Evolutionary conservation across 2,329 filamentous ascomycete species (phyloP), one percentile per base, ranked within the genome.

Genomic region (Aurifilum marmelostoma): DNA sequence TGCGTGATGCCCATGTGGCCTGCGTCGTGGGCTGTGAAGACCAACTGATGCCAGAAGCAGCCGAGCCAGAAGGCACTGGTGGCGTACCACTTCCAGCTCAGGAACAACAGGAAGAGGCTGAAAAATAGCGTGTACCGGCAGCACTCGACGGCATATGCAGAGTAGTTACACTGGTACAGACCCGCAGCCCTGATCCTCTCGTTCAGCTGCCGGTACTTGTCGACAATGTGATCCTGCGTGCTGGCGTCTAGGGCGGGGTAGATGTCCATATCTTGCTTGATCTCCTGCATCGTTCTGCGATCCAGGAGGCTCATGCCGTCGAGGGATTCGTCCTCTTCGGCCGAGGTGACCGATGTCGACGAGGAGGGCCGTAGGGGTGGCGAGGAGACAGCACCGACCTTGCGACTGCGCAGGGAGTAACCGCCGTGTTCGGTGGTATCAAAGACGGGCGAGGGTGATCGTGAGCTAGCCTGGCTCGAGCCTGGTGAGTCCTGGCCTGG

Each of bases 1-100:
- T 98, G 95, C 2, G 96, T 99, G 75, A 99, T 97, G 73, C 93
- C 96, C 91, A 97, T 97, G 79, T 99, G 96, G 8, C 93, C 94
- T 64, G 95, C 93, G 83, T 99, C 96, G 79, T 99, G 96, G 71
- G 93, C 96, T 1, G 91, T 91, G 77, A 99, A 99, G 65, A 95
- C 92, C 37, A 98, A 86, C 78, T 98, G 96, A 77, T 98, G 96
- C 95, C 96, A 98, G 76, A 97, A 87, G 71, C 88, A 84, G 27
- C 95, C 96, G 2, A 98, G 84, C 73, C 90, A 93, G 63, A 92
- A 78, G 1, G 88, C 94, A 68, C 92, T 92, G 2, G 87, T 81
- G 62, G 81, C 83, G 75, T 92, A 95, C 87, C 91, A 93, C 47
- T 85, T 85, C 75, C 82, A 82, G 21, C 79, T 84, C 27, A 96